These are phyloP conservation scores for Phaeosphaeriaceae sp. DNA, from an alignment of 2,329 filamentous ascomycete genomes.

Conservation along the genomic window DNA sequence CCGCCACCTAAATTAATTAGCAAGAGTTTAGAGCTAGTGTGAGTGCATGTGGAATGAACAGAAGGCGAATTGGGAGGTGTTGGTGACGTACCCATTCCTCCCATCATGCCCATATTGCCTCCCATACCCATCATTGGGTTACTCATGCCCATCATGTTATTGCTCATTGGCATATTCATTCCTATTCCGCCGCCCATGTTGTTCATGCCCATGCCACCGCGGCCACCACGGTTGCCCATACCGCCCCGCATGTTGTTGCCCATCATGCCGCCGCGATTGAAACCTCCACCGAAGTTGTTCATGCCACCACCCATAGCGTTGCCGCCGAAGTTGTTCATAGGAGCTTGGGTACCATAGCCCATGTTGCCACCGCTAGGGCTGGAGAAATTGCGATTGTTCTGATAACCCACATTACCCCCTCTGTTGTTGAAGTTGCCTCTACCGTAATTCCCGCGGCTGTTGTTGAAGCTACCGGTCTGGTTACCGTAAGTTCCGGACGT, in stretches of 20 bases:
- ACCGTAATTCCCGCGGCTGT: constrained; percentile 42
- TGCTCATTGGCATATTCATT: constrained; percentile 48
- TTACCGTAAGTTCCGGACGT: constrained; percentile 51
- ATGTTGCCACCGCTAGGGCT: constrained; percentile 41
- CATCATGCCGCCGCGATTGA: constrained; percentile 53
- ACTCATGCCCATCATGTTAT: constrained; percentile 51
- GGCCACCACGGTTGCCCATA: constrained; percentile 51
- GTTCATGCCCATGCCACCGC: constrained; percentile 48
- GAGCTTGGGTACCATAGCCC: constrained; percentile 49
- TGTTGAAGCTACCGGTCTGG: constrained; percentile 54
- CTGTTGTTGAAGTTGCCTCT: constrained; percentile 43
- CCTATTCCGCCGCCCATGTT: constrained; percentile 48
- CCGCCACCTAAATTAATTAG: constrained; percentile 46
- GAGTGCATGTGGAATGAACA: not conserved
- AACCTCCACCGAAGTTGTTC: constrained; percentile 47
- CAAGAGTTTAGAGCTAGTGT: not conserved
- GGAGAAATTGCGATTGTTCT: constrained; percentile 47
- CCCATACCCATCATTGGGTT: constrained; percentile 44
- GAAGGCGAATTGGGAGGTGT: not conserved
- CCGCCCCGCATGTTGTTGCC: constrained; percentile 52
- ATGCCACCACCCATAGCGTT: constrained; percentile 41
- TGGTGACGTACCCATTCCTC: constrained; percentile 40
- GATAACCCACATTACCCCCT: constrained; percentile 41
- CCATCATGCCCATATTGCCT: constrained; percentile 43
- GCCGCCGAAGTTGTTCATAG: constrained; percentile 57